A percentile compares a stretch with the other conserved stretches of the same genome.
Conservation (phyloP, 1,284 basidiomycete genomes). For the Malassezia psittaci region DNA sequence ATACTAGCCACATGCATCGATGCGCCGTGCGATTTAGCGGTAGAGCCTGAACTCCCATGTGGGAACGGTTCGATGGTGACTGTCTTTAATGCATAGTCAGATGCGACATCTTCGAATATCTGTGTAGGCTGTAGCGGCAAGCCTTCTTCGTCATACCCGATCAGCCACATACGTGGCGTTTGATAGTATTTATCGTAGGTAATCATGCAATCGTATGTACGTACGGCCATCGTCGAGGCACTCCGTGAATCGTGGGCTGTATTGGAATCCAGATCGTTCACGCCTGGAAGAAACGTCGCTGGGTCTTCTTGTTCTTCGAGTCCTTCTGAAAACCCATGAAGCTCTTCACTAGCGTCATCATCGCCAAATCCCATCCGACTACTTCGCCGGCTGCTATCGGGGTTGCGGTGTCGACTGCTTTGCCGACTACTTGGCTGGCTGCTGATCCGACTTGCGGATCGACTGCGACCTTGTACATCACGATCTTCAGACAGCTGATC, state of each 20-base stretch:
- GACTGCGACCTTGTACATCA: background rate
- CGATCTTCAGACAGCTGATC: background rate
- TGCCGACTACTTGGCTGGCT: background rate
- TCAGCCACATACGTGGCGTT: slow-evolving; percentile 44
- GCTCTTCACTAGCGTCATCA: background rate
- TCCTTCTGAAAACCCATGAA: background rate
- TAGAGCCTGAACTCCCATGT: slow-evolving; percentile 60
- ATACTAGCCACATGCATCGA: slow-evolving; percentile 55
- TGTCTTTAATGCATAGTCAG: slow-evolving; percentile 95
- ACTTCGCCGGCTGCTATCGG: background rate
- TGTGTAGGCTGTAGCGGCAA: slow-evolving; percentile 57
- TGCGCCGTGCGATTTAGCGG: slow-evolving; percentile 16
- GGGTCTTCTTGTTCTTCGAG: slow-evolving; percentile 8
- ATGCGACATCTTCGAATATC: slow-evolving; percentile 93
- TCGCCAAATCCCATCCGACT: background rate
- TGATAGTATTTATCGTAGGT: slow-evolving; percentile 74
- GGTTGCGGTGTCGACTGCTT: background rate
- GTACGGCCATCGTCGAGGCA: slow-evolving; percentile 49
- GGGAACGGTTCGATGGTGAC: slow-evolving; percentile 98
- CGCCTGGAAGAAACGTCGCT: slow-evolving; percentile 1
- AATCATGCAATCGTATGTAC: slow-evolving; percentile 99
- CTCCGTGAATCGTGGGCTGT: background rate
- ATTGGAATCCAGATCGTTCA: background rate
- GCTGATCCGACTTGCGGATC: background rate
- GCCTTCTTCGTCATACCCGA: slow-evolving; percentile 45